A percentile compares a stretch with the other conserved stretches of the same genome.
Conservation (phyloP, 352 stramenopile species). For the Albugo candida region DNA sequence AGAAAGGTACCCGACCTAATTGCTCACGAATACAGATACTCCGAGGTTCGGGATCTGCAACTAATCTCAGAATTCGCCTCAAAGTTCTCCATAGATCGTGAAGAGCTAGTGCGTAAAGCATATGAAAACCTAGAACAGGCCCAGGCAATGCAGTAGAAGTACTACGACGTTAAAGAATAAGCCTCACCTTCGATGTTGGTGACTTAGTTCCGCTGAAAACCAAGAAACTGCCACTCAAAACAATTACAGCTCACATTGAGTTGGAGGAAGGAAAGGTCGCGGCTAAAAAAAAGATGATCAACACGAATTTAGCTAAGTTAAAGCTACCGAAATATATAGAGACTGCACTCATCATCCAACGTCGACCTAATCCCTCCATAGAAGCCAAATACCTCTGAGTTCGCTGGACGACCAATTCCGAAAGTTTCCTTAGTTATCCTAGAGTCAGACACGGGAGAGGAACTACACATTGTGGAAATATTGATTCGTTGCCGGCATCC, state of each 20-base stretch:
- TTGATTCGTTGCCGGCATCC: conserved; percentile 3
- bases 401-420: conserved; percentile 1
- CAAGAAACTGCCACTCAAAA: conserved; percentile 4
- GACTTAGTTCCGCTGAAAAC: conserved; percentile 6
- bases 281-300: conserved; percentile 7
- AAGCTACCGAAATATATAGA: conserved; percentile 4
- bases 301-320: conserved; percentile 5
- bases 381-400: not conserved
- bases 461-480: not conserved
- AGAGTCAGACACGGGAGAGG: no score
- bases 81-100: conserved; percentile 1
- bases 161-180: conserved; percentile 3
- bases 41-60: not conserved
- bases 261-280: no score
- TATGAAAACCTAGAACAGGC: not conserved
- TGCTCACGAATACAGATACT: not conserved
- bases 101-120: not conserved
- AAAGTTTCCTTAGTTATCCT: no score
- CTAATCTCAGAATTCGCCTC: not conserved
- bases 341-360: conserved; percentile 5
- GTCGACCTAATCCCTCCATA: conserved; percentile 1
- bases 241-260: no score
- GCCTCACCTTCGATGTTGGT: not conserved
- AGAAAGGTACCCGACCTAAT: not conserved
- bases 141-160: conserved; percentile 3